Conservation (phyloP, 2,329 filamentous ascomycete species). For the Madurella mycetomatis region DNA sequence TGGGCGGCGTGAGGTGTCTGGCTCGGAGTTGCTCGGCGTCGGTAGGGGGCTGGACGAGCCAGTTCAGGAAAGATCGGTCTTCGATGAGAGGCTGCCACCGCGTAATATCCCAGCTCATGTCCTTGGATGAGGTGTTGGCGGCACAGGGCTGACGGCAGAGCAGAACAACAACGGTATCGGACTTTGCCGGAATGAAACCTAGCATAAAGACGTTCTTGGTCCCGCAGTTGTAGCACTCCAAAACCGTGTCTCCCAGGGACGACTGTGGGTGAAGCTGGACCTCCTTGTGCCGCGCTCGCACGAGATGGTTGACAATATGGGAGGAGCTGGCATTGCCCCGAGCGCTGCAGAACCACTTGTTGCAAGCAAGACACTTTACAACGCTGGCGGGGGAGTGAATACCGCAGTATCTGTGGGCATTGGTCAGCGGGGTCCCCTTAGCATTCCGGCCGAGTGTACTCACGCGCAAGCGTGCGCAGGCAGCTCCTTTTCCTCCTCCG, state of each 20-base stretch:
- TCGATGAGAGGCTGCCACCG: constrained; percentile 97
- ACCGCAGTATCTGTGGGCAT: constrained; percentile 72
- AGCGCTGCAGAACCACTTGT: constrained; percentile 98
- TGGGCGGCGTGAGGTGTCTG: constrained; percentile 84
- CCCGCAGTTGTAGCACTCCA: constrained; percentile 98
- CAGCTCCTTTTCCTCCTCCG: constrained; percentile 84
- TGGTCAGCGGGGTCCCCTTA: constrained; percentile 19
- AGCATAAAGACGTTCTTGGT: constrained; percentile 99
- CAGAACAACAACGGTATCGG: constrained; percentile 94
- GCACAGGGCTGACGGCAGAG: constrained; percentile 96
- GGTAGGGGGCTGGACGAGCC: constrained; percentile 84
- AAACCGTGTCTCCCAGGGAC: constrained; percentile 86
- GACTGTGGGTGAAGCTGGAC: constrained; percentile 94
- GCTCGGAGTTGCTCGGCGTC: constrained; percentile 96
- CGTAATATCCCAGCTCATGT: constrained; percentile 99
- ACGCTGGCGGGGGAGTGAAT: constrained; percentile 95
- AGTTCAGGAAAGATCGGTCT: constrained; percentile 88
- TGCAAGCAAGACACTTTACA: constrained; percentile 92
- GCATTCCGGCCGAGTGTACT: constrained; percentile 35
- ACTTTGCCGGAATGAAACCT: constrained; percentile 97
- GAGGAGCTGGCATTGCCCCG: constrained; percentile 94
- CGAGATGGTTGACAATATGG: constrained; percentile 97
- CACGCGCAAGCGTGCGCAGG: constrained; percentile 95
- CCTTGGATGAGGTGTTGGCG: constrained; percentile 89
- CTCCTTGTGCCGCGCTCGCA: constrained; percentile 96